Base-by-base conservation (phyloP, 2,329 filamentous ascomycete species). In the Pestalotiopsis sp. region DNA sequence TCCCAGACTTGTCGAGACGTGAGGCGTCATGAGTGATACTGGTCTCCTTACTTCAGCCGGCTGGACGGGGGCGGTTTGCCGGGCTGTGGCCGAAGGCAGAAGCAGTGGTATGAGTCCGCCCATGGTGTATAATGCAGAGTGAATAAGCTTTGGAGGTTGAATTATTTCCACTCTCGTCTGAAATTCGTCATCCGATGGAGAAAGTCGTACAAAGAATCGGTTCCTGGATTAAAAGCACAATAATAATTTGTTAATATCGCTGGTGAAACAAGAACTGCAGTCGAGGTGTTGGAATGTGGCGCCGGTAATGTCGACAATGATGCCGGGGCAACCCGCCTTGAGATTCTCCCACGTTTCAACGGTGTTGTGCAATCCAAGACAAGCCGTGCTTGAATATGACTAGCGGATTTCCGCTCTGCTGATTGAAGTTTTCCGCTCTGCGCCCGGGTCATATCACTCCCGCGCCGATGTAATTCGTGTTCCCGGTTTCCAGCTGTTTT, bases 81-180 rank as follows among this genome's bases (percentile, higher is more conserved):
- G 69, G 68, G 63, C 67, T 45, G 62, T 66, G 25, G 66, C 70
- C 25, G 73, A 67, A 14, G 75, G 72, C 38, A 76, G 73, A 45
- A 75, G 62, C 13, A 77, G 70, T 17, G 76, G 74, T 72, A 77
- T 75, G 56, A 76, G 57, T 63, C 72, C 73, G 17, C 72, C 73
- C 75, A 78, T 76, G 31, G 45, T 69, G 68, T 13, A 7, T 61
- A 20, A n/a, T n/a, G 25, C 25, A n/a, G 12, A 59, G 12, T 59
- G 23, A 59, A 59, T 59, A 59, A 27, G 57, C 45, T 9, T 7
- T n/a, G 45, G n/a, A 13, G 14, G 25, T 27, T 36, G 31, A 25
- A 14, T 23, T 61, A 23, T 13, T 61, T 27, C 23, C 25, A 23
- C 57, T 36, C 14, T 61, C 17, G 57, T 61, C 57, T 61, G 57